These are phyloP conservation scores for Glycyrrhiza uralensis DNA, from an alignment of 306 rosid genomes.

Conservation along the genomic window DNA sequence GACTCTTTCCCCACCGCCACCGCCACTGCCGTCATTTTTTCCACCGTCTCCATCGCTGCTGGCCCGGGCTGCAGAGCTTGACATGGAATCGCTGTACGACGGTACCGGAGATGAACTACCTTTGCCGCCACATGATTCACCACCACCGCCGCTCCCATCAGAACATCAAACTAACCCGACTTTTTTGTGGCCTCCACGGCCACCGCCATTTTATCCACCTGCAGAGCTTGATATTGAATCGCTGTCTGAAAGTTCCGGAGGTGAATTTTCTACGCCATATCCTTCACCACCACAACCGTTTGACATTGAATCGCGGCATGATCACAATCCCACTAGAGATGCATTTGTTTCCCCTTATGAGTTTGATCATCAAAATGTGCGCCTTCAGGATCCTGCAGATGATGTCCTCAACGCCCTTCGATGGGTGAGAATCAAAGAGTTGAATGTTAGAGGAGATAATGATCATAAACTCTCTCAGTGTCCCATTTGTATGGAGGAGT, in stretches of 20 bases:
- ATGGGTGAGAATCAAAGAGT: conserved; percentile 34
- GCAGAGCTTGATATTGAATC: no score
- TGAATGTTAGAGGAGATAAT: conserved; percentile 32
- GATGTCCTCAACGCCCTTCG: conserved; percentile 23
- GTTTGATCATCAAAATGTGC: neutral
- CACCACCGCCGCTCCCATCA: no score
- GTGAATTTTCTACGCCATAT: no score
- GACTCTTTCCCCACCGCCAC: neutral
- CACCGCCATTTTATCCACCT: no score
- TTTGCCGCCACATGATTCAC: no score
- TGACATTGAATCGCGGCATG: neutral
- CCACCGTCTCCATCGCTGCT: neutral
- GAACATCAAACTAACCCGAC: no score
- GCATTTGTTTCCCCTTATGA: neutral
- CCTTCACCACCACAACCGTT: no score
- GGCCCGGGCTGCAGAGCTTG: no score
- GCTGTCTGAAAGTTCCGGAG: no score
- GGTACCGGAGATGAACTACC: no score
- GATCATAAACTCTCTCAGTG: conserved; percentile 40
- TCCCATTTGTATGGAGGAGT: conserved; percentile 80
- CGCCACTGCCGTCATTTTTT: neutral
- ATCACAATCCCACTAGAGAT: neutral
- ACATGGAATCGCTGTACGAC: no score
- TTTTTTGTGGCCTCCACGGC: no score
- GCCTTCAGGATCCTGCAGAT: conserved; percentile 24